phyloP scores from a whole-genome alignment of 129 eudicot genomes.

The Lonicera japonica region DNA sequence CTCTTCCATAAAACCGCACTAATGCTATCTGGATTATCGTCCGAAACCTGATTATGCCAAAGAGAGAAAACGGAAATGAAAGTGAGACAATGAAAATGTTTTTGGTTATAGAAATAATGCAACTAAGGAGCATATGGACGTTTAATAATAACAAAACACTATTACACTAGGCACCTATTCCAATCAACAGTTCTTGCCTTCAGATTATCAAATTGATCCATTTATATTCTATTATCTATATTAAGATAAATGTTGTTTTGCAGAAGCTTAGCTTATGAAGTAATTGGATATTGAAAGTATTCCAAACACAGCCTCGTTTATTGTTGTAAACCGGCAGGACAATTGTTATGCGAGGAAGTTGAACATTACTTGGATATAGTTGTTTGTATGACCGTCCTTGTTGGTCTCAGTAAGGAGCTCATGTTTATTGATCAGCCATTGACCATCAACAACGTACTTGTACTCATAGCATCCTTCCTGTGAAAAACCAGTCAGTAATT shows the following conservation, averaged over 20 bases:
- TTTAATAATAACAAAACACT: not conserved
- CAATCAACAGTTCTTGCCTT: not conserved
- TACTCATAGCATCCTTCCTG: constrained; percentile 95
- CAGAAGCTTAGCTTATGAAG: not conserved
- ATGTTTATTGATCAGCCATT: constrained; percentile 60
- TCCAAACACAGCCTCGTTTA: not conserved
- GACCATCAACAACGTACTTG: constrained; percentile 88
- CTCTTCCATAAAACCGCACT: constrained; percentile 54
- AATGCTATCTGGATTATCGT: constrained; percentile 48
- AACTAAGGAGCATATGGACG: not conserved
- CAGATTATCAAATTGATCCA: not conserved
- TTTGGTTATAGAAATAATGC: not conserved
- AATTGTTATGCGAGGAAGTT: not conserved
- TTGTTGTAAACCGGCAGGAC: not conserved
- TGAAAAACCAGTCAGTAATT: not conserved
- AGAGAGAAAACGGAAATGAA: not conserved
- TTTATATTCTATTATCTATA: not conserved
- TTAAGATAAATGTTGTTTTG: not conserved
- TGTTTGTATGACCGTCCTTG: constrained; percentile 90
- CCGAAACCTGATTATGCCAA: constrained; percentile 47
- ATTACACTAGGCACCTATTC: not conserved
- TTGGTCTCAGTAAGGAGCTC: constrained; percentile 59
- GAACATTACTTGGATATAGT: constrained; percentile 54
- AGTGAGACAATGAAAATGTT: not conserved
- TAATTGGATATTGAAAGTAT: not conserved